A percentile compares a stretch with the other conserved stretches of the same genome.
Evolutionary conservation across 192 early-diverging fungal species (phyloP).

Genomic region (Gonapodya sp.): DNA sequence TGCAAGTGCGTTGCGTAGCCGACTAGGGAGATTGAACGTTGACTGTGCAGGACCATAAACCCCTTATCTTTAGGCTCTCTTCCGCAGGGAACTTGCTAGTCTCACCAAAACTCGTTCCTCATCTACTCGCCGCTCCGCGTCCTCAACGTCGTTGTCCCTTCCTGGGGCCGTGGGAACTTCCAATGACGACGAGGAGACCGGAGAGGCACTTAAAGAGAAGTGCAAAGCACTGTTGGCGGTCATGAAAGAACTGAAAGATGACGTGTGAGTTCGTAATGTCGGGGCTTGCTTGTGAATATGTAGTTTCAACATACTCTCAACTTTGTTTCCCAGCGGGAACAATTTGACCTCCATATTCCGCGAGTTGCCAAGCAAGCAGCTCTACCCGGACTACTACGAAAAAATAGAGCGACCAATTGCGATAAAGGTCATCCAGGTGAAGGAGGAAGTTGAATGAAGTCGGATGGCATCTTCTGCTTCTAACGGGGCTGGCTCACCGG

Average conservation of each 20-base stretch:
- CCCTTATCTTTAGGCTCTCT: not conserved
- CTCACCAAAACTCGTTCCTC: not conserved
- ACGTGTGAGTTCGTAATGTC: not conserved
- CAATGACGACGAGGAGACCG: not conserved
- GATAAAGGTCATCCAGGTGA: slow-evolving; percentile 50
- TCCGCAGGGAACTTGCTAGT: not conserved
- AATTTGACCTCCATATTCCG: slow-evolving; percentile 42
- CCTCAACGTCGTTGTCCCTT: not conserved
- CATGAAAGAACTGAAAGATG: not conserved
- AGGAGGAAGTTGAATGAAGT: not conserved
- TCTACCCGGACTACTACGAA: slow-evolving; percentile 88
- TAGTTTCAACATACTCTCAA: too few relatives aligned
- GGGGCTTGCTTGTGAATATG: too few relatives aligned
- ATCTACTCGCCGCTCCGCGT: not conserved
- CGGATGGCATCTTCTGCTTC: too few relatives aligned
- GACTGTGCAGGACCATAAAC: not conserved
- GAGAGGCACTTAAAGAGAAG: not conserved
- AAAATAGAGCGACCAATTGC: slow-evolving; percentile 73
- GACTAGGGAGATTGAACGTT: not conserved
- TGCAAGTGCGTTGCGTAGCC: not conserved
- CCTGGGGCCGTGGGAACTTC: not conserved
- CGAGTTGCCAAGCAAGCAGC: slow-evolving; percentile 59
- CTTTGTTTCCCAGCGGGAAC: not conserved
- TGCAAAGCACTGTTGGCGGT: not conserved
- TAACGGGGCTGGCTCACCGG: too few relatives aligned